phyloP scores from a whole-genome alignment of 1,139 yeast species.

The Saccharomyces hybrid region DNA sequence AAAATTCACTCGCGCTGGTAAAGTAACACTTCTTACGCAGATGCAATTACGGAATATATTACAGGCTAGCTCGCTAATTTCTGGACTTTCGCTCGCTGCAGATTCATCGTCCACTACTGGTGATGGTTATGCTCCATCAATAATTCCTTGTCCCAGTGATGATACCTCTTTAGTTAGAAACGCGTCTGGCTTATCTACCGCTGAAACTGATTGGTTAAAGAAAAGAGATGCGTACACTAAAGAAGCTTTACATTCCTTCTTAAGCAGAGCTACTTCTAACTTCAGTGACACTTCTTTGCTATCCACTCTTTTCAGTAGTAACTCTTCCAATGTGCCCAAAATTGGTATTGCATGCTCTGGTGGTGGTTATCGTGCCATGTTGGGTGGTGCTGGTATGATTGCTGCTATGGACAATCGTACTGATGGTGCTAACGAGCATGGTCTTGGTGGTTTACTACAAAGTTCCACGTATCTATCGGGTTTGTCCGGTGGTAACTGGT shows the following conservation, averaged over 20 bases:
- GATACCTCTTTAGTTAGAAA: constrained; percentile 33
- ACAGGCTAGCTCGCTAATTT: neutral
- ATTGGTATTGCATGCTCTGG: constrained; percentile 79
- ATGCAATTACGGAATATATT: neutral
- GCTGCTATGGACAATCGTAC: constrained; percentile 74
- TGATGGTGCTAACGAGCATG: constrained; percentile 46
- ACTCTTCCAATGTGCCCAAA: constrained; percentile 15
- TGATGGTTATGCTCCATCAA: constrained; percentile 55
- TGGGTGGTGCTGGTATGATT: constrained; percentile 75
- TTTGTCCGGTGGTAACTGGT: constrained; percentile 36
- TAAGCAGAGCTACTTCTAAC: constrained; percentile 49
- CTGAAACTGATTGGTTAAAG: constrained; percentile 32
- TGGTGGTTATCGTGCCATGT: constrained; percentile 89
- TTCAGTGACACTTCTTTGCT: constrained; percentile 27
- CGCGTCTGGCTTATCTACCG: constrained; percentile 28
- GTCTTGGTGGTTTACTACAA: constrained; percentile 73
- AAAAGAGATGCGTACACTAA: constrained; percentile 48
- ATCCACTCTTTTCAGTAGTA: constrained; percentile 24
- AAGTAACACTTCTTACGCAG: neutral
- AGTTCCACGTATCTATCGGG: constrained; percentile 68
- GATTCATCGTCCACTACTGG: constrained; percentile 48
- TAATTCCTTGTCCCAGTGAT: constrained; percentile 27
- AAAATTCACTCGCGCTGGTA: neutral
- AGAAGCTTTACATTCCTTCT: constrained; percentile 46
- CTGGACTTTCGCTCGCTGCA: neutral